A percentile compares a stretch with the other conserved stretches of the same genome.
These are phyloP conservation scores for Bjerkandera adusta DNA, from an alignment of 1,284 basidiomycete genomes.

Conservation along the genomic window DNA sequence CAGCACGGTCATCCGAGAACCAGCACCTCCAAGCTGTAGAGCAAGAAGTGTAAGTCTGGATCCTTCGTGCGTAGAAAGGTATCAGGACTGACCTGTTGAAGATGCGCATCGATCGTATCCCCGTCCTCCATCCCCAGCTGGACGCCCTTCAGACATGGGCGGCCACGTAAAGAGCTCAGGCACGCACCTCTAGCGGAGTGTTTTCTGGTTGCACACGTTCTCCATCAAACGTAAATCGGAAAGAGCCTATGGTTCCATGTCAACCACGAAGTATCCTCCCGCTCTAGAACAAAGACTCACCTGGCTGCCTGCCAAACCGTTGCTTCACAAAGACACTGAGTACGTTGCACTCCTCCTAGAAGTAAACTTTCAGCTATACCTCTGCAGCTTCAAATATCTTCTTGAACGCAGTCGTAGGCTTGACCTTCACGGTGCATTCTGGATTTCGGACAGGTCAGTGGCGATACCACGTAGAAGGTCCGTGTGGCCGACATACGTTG, in stretches of 20 bases:
- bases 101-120: constrained; percentile 53
- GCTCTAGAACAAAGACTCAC: constrained; percentile 30
- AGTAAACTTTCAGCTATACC: constrained; percentile 42
- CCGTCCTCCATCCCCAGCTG: constrained; percentile 57
- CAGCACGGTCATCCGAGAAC: no score
- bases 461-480: constrained; percentile 3
- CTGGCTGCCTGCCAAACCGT: constrained; percentile 56
- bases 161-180: not conserved
- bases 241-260: constrained; percentile 39
- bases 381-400: constrained; percentile 68
- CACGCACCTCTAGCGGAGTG: constrained; percentile 50
- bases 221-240: constrained; percentile 57
- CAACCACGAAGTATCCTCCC: not conserved
- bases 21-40: constrained; percentile 1
- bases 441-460: not conserved
- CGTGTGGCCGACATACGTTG: constrained; percentile 30
- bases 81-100: constrained; percentile 46
- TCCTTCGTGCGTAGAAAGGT: not conserved
- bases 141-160: not conserved
- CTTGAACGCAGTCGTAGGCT: constrained; percentile 54
- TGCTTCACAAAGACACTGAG: constrained; percentile 37
- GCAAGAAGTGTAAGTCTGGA: no score
- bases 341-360: not conserved
- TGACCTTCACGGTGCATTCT: constrained; percentile 57
- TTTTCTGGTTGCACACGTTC: constrained; percentile 43